phyloP scores from a whole-genome alignment of 2,329 filamentous ascomycete genomes.

The Colletotrichum sp. region DNA sequence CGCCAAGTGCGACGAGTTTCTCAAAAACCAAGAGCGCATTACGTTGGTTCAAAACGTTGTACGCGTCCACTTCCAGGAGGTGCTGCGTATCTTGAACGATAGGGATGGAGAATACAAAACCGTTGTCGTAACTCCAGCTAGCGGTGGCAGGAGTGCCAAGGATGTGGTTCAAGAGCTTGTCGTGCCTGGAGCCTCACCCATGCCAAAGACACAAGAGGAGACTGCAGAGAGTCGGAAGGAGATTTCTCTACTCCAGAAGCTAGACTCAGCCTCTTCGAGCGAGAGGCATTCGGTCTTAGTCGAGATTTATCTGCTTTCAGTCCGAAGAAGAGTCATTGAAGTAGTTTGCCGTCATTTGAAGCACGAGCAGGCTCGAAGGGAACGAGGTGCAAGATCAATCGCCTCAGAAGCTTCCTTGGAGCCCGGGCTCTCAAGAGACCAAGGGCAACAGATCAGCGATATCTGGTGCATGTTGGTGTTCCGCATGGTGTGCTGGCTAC shows the following conservation, averaged over 20 bases:
- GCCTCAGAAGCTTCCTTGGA: neutral
- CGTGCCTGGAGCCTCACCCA: neutral
- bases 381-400: neutral
- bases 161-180: neutral
- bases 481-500: constrained; percentile 41
- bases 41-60: constrained; percentile 49
- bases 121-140: neutral
- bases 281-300: constrained; percentile 8
- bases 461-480: constrained; percentile 41
- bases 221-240: neutral
- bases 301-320: constrained; percentile 1
- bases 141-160: neutral
- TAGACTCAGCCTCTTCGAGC: constrained; percentile 5
- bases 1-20: constrained; percentile 23
- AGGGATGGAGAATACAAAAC: constrained; percentile 1
- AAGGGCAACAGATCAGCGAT: constrained; percentile 16
- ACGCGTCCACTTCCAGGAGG: constrained; percentile 53
- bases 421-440: neutral
- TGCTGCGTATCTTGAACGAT: constrained; percentile 50
- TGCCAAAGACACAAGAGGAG: neutral
- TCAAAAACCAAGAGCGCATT: constrained; percentile 29
- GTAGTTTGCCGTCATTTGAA: neutral
- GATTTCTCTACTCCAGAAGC: neutral
- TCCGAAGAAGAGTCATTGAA: constrained; percentile 6
- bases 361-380: neutral